A percentile compares a stretch with the other conserved stretches of the same genome.
These are phyloP conservation scores for Aleurites moluccanus DNA, from an alignment of 441 rosid species.

Conservation along the genomic window DNA sequence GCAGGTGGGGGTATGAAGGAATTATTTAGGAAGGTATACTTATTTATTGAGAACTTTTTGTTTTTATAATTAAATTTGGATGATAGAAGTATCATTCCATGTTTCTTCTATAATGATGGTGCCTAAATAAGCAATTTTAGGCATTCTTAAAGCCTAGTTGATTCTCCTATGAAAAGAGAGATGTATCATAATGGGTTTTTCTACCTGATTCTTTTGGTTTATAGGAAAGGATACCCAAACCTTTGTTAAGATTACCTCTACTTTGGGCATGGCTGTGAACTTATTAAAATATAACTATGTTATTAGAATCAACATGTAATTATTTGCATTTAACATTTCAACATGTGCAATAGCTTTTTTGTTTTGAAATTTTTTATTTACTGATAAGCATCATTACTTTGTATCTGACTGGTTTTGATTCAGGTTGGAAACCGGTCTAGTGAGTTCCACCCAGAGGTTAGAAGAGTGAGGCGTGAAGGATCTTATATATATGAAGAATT, in stretches of 20 bases:
- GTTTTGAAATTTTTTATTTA: background rate
- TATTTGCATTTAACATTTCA: slow-evolving; percentile 7
- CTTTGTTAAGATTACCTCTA: background rate
- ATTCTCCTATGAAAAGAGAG: slow-evolving; percentile 5
- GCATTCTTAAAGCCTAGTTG: slow-evolving; percentile 11
- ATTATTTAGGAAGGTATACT: slow-evolving; percentile 91
- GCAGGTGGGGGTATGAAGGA: slow-evolving; percentile 99
- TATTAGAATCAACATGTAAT: background rate
- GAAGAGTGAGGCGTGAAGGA: slow-evolving; percentile 98
- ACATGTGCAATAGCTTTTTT: slow-evolving; percentile 15
- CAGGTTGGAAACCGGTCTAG: slow-evolving; percentile 98
- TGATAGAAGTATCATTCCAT: background rate
- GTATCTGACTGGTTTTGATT: slow-evolving; percentile 22
- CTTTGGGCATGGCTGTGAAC: slow-evolving; percentile 12
- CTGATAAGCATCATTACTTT: background rate
- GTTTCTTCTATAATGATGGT: background rate
- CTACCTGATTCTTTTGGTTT: background rate
- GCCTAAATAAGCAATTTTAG: background rate
- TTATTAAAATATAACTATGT: background rate
- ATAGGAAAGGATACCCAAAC: background rate
- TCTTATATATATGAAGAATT: slow-evolving; percentile 99
- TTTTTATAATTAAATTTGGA: slow-evolving; percentile 1
- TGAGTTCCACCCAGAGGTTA: slow-evolving; percentile 95
- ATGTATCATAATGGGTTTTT: too few relatives aligned
- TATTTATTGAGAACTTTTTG: slow-evolving; percentile 14